Evolutionary conservation across 1,284 basidiomycete species (phyloP).

Genomic region (Calocybe gambosa): DNA sequence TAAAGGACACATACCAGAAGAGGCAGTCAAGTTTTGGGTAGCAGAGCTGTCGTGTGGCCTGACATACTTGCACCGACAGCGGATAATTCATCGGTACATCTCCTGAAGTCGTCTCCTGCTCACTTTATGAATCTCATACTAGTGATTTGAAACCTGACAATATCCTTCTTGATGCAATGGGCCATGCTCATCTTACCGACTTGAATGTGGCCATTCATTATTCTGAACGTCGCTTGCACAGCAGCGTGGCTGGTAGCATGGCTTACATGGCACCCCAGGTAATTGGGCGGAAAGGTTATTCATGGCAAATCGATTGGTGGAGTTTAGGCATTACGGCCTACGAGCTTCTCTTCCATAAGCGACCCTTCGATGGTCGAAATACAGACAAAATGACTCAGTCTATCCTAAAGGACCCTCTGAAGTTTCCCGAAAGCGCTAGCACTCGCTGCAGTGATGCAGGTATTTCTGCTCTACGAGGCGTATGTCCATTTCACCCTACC

Average conservation of each 20-base stretch:
- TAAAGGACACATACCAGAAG: conserved; percentile 70
- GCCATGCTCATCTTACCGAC: conserved; percentile 95
- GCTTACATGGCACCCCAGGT: conserved; percentile 99
- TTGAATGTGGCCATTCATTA: conserved; percentile 99
- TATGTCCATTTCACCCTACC: conserved; percentile 27
- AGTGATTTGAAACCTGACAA: conserved; percentile 98
- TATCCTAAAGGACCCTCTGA: conserved; percentile 65
- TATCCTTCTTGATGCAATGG: conserved; percentile 85
- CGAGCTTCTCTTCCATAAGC: conserved; percentile 82
- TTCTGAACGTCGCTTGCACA: conserved; percentile 79
- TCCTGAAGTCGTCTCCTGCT: conserved; percentile 18
- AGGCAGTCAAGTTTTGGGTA: conserved; percentile 83
- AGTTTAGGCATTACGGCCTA: conserved; percentile 86
- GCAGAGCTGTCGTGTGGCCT: conserved; percentile 85
- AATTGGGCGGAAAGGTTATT: conserved; percentile 72
- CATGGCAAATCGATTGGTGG: conserved; percentile 93
- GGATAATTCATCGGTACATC: conserved; percentile 88
- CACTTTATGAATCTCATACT: conserved; percentile 27
- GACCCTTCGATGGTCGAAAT: conserved; percentile 87
- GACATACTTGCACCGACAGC: conserved; percentile 85
- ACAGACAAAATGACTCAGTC: conserved; percentile 80
- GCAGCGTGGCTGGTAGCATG: conserved; percentile 94
- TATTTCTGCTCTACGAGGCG: conserved; percentile 40
- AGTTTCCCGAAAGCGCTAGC: conserved; percentile 53
- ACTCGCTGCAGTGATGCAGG: conserved; percentile 39